Evolutionary conservation across 768 basidiomycete species (phyloP).

Genomic region (Mycena rebaudengoi): DNA sequence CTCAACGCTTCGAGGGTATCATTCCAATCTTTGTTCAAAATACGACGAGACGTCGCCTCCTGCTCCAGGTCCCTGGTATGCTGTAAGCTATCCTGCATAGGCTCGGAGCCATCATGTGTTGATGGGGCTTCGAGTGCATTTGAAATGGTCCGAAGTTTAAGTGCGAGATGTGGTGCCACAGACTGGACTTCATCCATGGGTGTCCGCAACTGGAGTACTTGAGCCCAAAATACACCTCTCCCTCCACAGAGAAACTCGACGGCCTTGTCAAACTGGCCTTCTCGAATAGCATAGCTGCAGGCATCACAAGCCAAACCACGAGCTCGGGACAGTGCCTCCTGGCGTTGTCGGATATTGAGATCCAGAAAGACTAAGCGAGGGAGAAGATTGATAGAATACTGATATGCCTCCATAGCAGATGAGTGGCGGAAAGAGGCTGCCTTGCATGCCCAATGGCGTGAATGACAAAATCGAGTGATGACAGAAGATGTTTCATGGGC

Average conservation of each 20-base stretch:
- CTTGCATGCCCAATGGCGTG: background rate
- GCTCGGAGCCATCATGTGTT: background rate
- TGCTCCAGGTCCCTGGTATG: constrained; percentile 20
- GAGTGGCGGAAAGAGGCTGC: background rate
- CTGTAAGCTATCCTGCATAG: background rate
- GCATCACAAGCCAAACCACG: constrained; percentile 4
- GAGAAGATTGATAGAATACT: constrained; percentile 1
- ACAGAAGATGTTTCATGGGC: constrained; percentile 4
- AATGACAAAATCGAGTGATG: background rate
- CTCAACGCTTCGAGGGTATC: constrained; percentile 34
- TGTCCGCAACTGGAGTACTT: constrained; percentile 5
- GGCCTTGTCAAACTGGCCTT: constrained; percentile 3
- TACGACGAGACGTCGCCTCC: constrained; percentile 25
- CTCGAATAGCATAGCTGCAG: constrained; percentile 4
- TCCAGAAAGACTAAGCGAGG: constrained; percentile 1
- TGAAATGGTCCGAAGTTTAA: background rate
- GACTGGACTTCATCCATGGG: background rate
- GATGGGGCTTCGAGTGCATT: constrained; percentile 1
- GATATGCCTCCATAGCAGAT: constrained; percentile 6
- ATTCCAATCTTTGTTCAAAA: constrained; percentile 36
- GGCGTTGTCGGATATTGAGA: constrained; percentile 3
- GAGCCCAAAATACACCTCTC: constrained; percentile 4
- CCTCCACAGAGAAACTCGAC: constrained; percentile 4
- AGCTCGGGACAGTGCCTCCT: constrained; percentile 1
- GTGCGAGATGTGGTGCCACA: constrained; percentile 4